A percentile compares a stretch with the other conserved stretches of the same genome.
phyloP scores from a whole-genome alignment of 345 rosid species.

The Eucalyptus viminalis region DNA sequence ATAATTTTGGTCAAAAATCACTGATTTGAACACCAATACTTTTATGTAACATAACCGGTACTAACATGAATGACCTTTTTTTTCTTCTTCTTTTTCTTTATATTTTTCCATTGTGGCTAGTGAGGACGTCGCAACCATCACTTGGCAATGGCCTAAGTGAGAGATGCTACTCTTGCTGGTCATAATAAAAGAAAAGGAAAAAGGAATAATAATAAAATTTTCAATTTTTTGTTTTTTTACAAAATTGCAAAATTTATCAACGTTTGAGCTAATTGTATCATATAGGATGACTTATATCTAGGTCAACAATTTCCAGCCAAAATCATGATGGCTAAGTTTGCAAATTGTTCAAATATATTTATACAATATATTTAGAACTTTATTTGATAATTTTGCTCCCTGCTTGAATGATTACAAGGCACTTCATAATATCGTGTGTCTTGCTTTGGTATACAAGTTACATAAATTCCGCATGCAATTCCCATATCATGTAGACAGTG shows the following conservation, averaged over 20 bases:
- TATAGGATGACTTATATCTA: fast-evolving
- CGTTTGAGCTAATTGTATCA: fast-evolving
- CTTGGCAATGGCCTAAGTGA: fast-evolving
- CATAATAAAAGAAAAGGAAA: not conserved
- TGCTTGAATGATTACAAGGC: not conserved
- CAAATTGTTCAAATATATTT: fast-evolving
- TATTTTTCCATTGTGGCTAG: not conserved
- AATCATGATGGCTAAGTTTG: fast-evolving
- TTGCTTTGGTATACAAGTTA: not conserved
- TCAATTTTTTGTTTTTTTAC: no score
- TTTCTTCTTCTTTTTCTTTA: no score
- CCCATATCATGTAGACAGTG: not conserved
- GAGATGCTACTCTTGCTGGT: fast-evolving
- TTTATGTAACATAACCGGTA: fast-evolving
- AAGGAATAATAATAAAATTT: no score
- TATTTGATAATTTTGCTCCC: no score
- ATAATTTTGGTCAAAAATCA: fast-evolving
- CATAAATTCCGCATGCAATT: not conserved
- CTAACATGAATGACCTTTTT: fast-evolving
- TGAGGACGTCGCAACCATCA: not conserved
- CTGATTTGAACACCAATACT: fast-evolving
- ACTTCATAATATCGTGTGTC: not conserved
- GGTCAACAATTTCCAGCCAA: fast-evolving
- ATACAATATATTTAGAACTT: fast-evolving
- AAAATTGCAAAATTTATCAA: no score